These are phyloP conservation scores for Quercus phellos DNA, from an alignment of 331 rosid species.

Conservation along the genomic window DNA sequence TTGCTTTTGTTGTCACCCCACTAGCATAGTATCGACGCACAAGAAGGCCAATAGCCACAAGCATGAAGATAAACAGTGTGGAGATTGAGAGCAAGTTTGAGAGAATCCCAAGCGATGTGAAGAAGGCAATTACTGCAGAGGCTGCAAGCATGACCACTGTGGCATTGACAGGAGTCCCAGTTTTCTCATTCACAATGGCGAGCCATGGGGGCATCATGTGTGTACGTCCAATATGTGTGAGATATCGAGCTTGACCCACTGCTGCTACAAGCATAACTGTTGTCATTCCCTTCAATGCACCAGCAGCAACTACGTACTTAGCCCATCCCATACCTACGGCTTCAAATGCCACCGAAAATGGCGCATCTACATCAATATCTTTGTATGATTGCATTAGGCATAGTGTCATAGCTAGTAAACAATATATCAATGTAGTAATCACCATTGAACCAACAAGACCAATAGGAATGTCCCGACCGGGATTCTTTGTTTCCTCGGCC, in stretches of 20 bases:
- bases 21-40: conserved; percentile 54
- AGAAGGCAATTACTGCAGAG: conserved; percentile 60
- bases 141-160: conserved; percentile 59
- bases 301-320: conserved; percentile 69
- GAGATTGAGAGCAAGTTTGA: conserved; percentile 60
- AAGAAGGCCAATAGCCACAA: conserved; percentile 49
- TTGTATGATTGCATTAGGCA: conserved; percentile 60
- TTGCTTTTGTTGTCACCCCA: conserved; percentile 32
- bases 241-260: conserved; percentile 81
- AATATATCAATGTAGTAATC: conserved; percentile 41
- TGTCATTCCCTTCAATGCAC: conserved; percentile 89
- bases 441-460: conserved; percentile 84
- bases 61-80: conserved; percentile 59
- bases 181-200: conserved; percentile 53
- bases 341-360: conserved; percentile 62
- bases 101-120: conserved; percentile 44
- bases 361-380: conserved; percentile 36
- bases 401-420: conserved; percentile 52
- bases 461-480: conserved; percentile 69
- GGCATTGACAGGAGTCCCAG: conserved; percentile 73
- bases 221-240: conserved; percentile 81
- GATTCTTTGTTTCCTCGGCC: conserved; percentile 92
- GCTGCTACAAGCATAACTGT: conserved; percentile 66
- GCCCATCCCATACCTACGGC: conserved; percentile 81
- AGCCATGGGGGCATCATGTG: conserved; percentile 94